Conservation (phyloP, 2,329 filamentous ascomycete genomes). For the Capronia epimyces region DNA sequence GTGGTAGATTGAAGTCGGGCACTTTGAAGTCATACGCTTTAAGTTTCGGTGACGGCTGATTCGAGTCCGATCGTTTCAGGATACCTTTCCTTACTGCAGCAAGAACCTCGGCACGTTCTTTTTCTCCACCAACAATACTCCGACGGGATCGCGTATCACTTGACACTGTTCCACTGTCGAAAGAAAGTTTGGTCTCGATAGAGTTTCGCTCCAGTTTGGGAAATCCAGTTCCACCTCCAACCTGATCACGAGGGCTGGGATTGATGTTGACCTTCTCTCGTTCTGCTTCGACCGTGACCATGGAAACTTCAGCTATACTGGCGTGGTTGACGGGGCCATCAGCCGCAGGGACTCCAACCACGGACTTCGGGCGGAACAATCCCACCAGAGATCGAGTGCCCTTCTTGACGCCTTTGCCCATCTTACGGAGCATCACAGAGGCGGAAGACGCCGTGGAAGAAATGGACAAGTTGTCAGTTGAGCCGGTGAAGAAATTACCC, state of each 20-base stretch:
- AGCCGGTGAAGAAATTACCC: slow-evolving; percentile 77
- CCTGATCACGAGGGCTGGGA: slow-evolving; percentile 57
- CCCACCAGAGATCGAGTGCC: slow-evolving; percentile 84
- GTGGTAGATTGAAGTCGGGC: slow-evolving; percentile 54
- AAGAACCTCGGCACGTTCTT: slow-evolving; percentile 82
- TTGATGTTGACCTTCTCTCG: slow-evolving; percentile 76
- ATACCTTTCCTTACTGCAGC: slow-evolving; percentile 94
- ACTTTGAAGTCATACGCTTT: slow-evolving; percentile 54
- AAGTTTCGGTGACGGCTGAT: slow-evolving; percentile 63
- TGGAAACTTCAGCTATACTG: slow-evolving; percentile 80
- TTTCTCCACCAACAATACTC: slow-evolving; percentile 87
- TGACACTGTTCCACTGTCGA: slow-evolving; percentile 33
- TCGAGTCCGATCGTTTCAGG: slow-evolving; percentile 69
- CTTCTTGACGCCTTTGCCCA: slow-evolving; percentile 98
- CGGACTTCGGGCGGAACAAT: slow-evolving; percentile 88
- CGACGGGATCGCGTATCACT: slow-evolving; percentile 59
- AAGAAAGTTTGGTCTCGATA: slow-evolving; percentile 55
- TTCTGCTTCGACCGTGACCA: slow-evolving; percentile 93
- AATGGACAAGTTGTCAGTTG: slow-evolving; percentile 76
- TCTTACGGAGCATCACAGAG: slow-evolving; percentile 69
- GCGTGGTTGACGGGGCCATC: slow-evolving; percentile 61
- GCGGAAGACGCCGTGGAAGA: slow-evolving; percentile 47
- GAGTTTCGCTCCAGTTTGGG: slow-evolving; percentile 80
- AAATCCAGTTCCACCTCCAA: slow-evolving; percentile 69
- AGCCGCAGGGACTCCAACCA: slow-evolving; percentile 68